Conservation (phyloP, 176 grass and related monocot genomes). For the Oryza coarctata region DNA sequence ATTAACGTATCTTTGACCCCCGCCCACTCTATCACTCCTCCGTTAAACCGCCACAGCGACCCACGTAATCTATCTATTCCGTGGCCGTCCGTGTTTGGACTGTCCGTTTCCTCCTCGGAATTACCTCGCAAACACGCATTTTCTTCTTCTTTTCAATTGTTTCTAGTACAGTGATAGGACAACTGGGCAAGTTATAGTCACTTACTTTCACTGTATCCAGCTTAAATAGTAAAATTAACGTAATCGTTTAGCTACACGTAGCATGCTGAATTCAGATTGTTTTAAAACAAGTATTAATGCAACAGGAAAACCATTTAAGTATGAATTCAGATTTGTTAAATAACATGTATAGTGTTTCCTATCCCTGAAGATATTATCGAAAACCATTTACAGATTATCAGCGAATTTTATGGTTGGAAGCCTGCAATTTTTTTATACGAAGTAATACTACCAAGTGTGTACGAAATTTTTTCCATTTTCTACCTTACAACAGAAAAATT, state of each 20-base stretch:
- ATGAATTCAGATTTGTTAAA: too few relatives aligned
- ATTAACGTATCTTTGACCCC: slow-evolving; percentile 29
- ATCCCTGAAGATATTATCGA: neutral
- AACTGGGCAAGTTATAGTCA: too few relatives aligned
- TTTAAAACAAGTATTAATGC: neutral
- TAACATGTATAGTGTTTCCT: neutral
- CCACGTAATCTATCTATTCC: neutral
- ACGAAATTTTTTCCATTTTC: too few relatives aligned
- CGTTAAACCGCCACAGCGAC: neutral
- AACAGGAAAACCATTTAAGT: too few relatives aligned
- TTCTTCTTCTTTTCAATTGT: neutral
- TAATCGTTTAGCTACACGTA: neutral
- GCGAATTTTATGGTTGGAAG: neutral
- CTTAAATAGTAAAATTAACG: neutral
- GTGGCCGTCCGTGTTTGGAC: neutral
- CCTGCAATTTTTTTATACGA: neutral
- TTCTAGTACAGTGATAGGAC: neutral
- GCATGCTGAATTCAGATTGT: neutral
- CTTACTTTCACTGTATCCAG: neutral
- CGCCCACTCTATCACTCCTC: neutral
- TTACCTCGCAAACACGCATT: neutral
- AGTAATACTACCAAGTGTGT: too few relatives aligned
- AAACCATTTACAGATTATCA: neutral
- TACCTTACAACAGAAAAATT: neutral
- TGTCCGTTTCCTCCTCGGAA: neutral